A percentile compares a stretch with the other conserved stretches of the same genome.
Conservation (phyloP, 306 rosid genomes). For the Cucumis melo region DNA sequence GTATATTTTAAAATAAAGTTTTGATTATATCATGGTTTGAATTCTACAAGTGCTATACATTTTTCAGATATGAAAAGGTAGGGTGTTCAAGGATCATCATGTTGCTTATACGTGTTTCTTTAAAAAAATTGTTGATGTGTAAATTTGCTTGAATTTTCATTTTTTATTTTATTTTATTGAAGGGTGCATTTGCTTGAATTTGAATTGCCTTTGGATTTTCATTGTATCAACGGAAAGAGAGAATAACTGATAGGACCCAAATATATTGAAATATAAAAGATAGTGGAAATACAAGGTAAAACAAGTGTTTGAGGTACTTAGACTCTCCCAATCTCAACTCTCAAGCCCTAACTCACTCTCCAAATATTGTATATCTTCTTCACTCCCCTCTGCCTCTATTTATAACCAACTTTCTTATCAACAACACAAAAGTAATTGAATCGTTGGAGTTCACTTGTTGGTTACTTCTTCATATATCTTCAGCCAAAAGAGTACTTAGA, state of each 20-base stretch:
- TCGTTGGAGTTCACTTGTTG: not conserved
- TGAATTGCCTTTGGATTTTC: not conserved
- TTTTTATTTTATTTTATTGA: not conserved
- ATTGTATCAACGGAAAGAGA: not conserved
- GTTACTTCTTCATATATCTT: slow-evolving; percentile 9
- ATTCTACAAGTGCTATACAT: not conserved
- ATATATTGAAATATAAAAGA: no score
- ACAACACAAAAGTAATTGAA: not conserved
- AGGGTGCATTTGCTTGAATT: not conserved
- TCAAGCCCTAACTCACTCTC: no score
- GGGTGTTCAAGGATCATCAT: not conserved
- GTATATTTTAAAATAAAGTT: not conserved
- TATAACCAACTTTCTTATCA: no score
- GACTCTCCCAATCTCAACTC: no score
- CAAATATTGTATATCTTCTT: no score
- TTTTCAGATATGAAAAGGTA: not conserved
- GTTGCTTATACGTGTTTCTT: not conserved
- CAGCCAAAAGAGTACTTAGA: slow-evolving; percentile 66
- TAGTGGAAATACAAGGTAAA: no score
- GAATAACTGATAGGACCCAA: not conserved
- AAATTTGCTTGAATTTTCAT: not conserved
- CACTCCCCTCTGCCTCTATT: no score
- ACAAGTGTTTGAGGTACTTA: no score
- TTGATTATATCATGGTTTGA: not conserved
- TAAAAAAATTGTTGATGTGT: not conserved